These are phyloP conservation scores for Solanum megistacrolobum DNA, from an alignment of 257 asterid species.

Conservation along the genomic window DNA sequence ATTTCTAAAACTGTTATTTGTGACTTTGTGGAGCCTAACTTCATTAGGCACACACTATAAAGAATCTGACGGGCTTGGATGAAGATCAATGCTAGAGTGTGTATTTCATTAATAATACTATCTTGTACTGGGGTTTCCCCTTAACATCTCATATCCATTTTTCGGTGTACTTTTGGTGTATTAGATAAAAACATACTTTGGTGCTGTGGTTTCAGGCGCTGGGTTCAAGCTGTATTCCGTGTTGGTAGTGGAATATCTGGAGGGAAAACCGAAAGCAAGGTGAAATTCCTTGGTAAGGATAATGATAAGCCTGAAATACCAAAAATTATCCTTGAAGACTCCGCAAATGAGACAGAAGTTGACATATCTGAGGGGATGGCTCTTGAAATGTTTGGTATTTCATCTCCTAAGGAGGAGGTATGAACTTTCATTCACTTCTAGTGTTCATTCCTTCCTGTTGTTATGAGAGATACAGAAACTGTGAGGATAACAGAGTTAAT, in stretches of 20 bases:
- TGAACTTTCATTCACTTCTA: background rate
- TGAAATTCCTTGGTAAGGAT: conserved; percentile 4
- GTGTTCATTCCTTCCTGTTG: background rate
- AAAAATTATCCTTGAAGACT: conserved; percentile 15
- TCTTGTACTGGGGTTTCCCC: background rate
- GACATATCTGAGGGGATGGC: conserved; percentile 83
- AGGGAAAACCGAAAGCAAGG: conserved; percentile 10
- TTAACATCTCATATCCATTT: background rate
- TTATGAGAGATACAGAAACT: background rate
- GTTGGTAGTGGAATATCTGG: conserved; percentile 10
- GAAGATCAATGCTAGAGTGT: background rate
- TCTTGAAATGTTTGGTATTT: conserved; percentile 57
- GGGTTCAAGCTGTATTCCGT: conserved; percentile 93
- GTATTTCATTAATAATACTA: background rate
- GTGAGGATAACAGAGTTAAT: background rate
- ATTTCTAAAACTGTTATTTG: background rate
- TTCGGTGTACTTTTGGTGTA: background rate
- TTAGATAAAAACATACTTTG: background rate
- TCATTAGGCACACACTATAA: background rate
- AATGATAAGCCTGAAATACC: conserved; percentile 15
- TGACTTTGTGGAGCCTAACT: background rate
- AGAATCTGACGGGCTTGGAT: background rate
- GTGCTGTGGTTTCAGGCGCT: conserved; percentile 47
- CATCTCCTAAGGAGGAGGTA: conserved; percentile 71
- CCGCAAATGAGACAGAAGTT: conserved; percentile 28